Conservation (phyloP, 352 stramenopile species). For the Phytophthora pinifolia region DNA sequence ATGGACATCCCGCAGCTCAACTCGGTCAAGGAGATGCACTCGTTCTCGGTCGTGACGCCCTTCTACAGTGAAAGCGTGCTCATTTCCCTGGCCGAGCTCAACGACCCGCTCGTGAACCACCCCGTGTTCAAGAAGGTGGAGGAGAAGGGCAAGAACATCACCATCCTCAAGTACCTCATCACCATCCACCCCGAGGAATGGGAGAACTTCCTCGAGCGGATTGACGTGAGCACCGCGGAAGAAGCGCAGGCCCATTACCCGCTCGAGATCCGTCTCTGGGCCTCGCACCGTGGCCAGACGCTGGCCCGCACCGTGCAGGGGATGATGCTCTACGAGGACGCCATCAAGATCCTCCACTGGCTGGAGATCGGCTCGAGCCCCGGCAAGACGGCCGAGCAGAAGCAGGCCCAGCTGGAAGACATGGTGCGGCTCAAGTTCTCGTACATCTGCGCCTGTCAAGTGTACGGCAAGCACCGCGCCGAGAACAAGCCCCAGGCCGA, state of each 20-base stretch:
- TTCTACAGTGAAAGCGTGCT: slow-evolving; percentile 79
- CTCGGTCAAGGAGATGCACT: slow-evolving; percentile 81
- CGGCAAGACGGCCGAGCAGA: slow-evolving; percentile 65
- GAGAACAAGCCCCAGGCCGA: slow-evolving; percentile 66
- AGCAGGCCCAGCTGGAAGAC: slow-evolving; percentile 72
- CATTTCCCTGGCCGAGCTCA: slow-evolving; percentile 63
- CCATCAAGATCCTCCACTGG: slow-evolving; percentile 84
- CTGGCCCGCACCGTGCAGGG: slow-evolving; percentile 73
- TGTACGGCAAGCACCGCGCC: slow-evolving; percentile 78
- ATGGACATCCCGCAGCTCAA: slow-evolving; percentile 79
- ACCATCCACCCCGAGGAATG: slow-evolving; percentile 79
- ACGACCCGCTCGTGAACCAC: slow-evolving; percentile 70
- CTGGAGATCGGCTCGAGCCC: slow-evolving; percentile 74
- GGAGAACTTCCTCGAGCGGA: slow-evolving; percentile 79
- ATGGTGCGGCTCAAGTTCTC: slow-evolving; percentile 85
- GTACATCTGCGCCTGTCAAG: slow-evolving; percentile 84
- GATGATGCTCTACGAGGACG: slow-evolving; percentile 86
- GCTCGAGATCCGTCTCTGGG: slow-evolving; percentile 75
- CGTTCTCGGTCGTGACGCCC: slow-evolving; percentile 78
- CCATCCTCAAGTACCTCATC: slow-evolving; percentile 80
- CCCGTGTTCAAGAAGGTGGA: slow-evolving; percentile 74
- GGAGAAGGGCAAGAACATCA: slow-evolving; percentile 78
- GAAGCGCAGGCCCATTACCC: slow-evolving; percentile 66
- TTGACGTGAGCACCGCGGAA: slow-evolving; percentile 62
- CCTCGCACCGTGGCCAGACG: slow-evolving; percentile 76